Evolutionary conservation across 345 rosid species (phyloP).

Genomic region (Lumnitzera racemosa): DNA sequence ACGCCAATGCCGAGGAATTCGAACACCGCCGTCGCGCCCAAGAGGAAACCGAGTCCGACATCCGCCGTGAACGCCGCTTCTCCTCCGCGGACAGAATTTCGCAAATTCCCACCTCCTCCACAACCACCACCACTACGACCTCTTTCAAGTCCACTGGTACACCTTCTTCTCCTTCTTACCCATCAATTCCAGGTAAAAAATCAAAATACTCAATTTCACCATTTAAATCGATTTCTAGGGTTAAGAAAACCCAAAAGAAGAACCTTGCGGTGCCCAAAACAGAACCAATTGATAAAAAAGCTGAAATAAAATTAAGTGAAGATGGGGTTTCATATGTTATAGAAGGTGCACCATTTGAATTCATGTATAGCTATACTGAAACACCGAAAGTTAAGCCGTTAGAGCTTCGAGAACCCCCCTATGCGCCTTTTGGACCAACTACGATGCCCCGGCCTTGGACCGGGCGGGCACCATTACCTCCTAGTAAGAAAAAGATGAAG

Average conservation of each 20-base stretch:
- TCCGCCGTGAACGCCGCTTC: slow-evolving; percentile 64
- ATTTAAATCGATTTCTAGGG: slow-evolving; percentile 18
- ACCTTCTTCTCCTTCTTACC: slow-evolving; percentile 63
- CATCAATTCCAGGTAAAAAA: slow-evolving; percentile 72
- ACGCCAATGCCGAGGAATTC: slow-evolving; percentile 63
- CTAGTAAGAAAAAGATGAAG: slow-evolving; percentile 64
- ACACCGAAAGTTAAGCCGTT: slow-evolving; percentile 75
- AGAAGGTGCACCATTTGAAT: slow-evolving; percentile 89
- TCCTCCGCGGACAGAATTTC: slow-evolving; percentile 44
- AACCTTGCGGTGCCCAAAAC: slow-evolving; percentile 11
- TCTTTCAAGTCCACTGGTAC: slow-evolving; percentile 49
- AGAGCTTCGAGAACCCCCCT: slow-evolving; percentile 70
- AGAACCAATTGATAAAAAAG: slow-evolving; percentile 22
- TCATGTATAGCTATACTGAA: slow-evolving; percentile 94
- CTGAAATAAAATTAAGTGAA: slow-evolving; percentile 41
- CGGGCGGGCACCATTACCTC: slow-evolving; percentile 71
- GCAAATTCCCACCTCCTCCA: slow-evolving; percentile 14
- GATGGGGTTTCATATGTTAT: slow-evolving; percentile 67
- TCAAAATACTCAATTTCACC: slow-evolving; percentile 52
- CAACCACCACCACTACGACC: slow-evolving; percentile 1
- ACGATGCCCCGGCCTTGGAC: slow-evolving; percentile 95
- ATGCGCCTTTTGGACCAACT: slow-evolving; percentile 77
- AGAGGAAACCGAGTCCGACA: slow-evolving; percentile 63
- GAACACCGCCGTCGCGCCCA: slow-evolving; percentile 51
- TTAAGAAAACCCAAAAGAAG: slow-evolving; percentile 17